Base-by-base conservation (phyloP, 495 filamentous ascomycete genomes). In the Penicillium malachiteum region DNA sequence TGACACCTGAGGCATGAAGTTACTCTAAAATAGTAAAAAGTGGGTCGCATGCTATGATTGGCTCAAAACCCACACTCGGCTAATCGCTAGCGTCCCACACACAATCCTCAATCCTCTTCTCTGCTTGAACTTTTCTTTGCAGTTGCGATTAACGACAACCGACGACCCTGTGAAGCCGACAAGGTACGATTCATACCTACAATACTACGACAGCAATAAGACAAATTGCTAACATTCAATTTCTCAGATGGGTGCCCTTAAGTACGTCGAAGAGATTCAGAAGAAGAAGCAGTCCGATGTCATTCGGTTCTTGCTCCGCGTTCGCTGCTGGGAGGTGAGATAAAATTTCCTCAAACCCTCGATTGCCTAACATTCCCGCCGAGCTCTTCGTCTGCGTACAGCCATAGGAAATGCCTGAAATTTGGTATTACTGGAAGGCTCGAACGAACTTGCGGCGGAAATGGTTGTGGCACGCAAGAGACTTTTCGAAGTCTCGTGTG, bases 201-300 rank as follows among this genome's bases (percentile, higher is more conserved):
- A 50, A 47, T 42, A 33, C 10, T 34, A 31, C 44, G 45, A 7
- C n/a, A 48, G 35, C 30, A 26, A 48, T 48, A 14, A 54, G 37
- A 54, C 38, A 7, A 41, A 50, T 21, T 32, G 26, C 38, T 43
- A 32, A 59, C 53, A 56, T 50, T 10, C 21, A 56, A 56, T 53
- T 51, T 34, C 64, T 56, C 56, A 86, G 79, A 92, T 94, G 90
- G 90, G 90, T 82, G 90, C 90, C 79, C 87, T 94, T 77, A 97
- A 97, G 81, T 97, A 97, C 82, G 89, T 97, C 79, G 94, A 97
- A 84, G 94, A 98, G 85, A 87, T 98, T 76, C 90, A 95, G 74
- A 97, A 97, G 90, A 96, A 96, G 89, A 98, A 98, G 90, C 94
- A 98, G 84, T 95, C 90, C 71, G 94, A 98, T 79, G 88, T 97